Conservation (phyloP, 2,329 filamentous ascomycete species). For the Boeremia exigua region DNA sequence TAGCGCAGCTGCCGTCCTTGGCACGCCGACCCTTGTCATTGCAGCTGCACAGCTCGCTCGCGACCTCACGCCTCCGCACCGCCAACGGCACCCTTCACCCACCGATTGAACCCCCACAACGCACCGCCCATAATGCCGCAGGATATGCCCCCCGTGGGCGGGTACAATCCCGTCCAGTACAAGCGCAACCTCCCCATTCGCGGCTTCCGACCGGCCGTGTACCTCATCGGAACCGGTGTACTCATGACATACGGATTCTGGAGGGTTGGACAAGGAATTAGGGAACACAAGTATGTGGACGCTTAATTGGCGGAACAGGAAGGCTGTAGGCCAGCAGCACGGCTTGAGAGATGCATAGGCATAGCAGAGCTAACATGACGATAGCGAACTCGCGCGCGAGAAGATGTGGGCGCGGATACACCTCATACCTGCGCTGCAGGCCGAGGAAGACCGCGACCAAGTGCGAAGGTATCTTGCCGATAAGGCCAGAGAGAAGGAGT, state of each 20-base stretch:
- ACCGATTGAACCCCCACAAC: slow-evolving; percentile 38
- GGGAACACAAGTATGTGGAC: slow-evolving; percentile 82
- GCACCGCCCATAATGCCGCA: slow-evolving; percentile 76
- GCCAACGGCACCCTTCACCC: slow-evolving; percentile 25
- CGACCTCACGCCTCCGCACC: slow-evolving; percentile 39
- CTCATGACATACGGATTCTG: slow-evolving; percentile 93
- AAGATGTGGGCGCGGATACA: slow-evolving; percentile 99
- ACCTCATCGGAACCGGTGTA: slow-evolving; percentile 76
- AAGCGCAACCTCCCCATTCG: slow-evolving; percentile 94
- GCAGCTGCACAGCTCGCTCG: slow-evolving; percentile 25
- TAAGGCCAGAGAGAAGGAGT: slow-evolving; percentile 86
- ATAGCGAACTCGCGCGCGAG: slow-evolving; percentile 89
- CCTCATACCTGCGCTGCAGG: slow-evolving; percentile 90
- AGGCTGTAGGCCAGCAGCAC: neutral
- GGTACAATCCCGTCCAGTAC: slow-evolving; percentile 97
- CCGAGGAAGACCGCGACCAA: slow-evolving; percentile 95
- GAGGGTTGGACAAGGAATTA: slow-evolving; percentile 78
- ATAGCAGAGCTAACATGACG: slow-evolving; percentile 24
- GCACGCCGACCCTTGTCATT: slow-evolving; percentile 25
- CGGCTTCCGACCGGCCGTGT: slow-evolving; percentile 82
- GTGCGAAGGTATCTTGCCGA: slow-evolving; percentile 86
- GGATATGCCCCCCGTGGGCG: slow-evolving; percentile 94
- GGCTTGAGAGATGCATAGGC: neutral
- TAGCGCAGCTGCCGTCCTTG: slow-evolving; percentile 28
- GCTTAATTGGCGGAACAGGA: neutral